Conservation (phyloP, 805 yeast genomes). For the Yamadazyma akitaensis region DNA sequence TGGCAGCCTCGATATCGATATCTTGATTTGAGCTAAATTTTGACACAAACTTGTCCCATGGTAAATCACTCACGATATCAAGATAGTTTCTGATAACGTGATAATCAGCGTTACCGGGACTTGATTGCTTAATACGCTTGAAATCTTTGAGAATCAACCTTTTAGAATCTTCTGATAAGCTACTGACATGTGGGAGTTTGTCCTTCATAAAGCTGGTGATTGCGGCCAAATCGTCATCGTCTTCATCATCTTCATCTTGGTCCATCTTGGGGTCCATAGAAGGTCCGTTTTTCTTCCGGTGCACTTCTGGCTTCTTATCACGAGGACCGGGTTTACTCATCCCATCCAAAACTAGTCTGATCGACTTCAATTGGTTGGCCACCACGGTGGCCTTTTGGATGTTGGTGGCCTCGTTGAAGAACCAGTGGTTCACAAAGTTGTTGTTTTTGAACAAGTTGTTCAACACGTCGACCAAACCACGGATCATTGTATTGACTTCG, state of each 20-base stretch:
- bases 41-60: constrained; percentile 47
- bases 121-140: constrained; percentile 50
- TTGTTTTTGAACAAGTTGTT: constrained; percentile 28
- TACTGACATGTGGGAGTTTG: constrained; percentile 31
- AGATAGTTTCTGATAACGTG: constrained; percentile 63
- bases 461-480: constrained; percentile 38
- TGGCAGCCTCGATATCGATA: constrained; percentile 46
- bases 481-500: constrained; percentile 28
- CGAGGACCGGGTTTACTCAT: constrained; percentile 26
- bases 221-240: constrained; percentile 39
- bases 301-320: constrained; percentile 15
- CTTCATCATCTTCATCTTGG: constrained; percentile 41
- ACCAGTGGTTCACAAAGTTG: constrained; percentile 41
- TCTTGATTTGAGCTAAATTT: constrained; percentile 36
- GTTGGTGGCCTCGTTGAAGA: constrained; percentile 47
- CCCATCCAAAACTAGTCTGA: constrained; percentile 47
- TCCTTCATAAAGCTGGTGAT: constrained; percentile 37
- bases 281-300: constrained; percentile 17
- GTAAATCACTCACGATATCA: constrained; percentile 63
- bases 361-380: constrained; percentile 52
- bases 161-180: constrained; percentile 37
- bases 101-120: constrained; percentile 50
- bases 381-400: constrained; percentile 53
- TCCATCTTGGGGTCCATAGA: not conserved
- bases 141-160: constrained; percentile 46